Conservation (phyloP, 768 basidiomycete species). For the Cubamyces lactineus region DNA sequence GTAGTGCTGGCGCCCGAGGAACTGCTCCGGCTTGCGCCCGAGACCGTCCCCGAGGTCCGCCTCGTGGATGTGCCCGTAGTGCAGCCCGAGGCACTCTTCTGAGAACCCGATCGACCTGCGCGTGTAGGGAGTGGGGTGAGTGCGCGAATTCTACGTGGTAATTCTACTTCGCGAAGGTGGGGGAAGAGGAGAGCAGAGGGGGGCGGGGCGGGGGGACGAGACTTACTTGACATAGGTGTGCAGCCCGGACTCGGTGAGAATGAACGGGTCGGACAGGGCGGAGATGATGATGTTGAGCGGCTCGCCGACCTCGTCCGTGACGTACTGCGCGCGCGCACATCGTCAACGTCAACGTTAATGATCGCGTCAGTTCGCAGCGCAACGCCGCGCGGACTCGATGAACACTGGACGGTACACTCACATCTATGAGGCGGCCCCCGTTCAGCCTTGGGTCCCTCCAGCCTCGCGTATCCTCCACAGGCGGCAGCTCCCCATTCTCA, state of each 20-base stretch:
- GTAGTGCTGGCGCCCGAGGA: conserved; percentile 79
- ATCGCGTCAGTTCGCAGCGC: background rate
- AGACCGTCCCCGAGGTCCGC: conserved; percentile 87
- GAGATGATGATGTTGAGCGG: conserved; percentile 86
- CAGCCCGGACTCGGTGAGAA: conserved; percentile 77
- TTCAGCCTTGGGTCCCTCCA: conserved; percentile 71
- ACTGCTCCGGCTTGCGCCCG: conserved; percentile 65
- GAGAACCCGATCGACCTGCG: conserved; percentile 79
- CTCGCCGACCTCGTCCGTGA: conserved; percentile 68
- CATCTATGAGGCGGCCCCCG: conserved; percentile 79
- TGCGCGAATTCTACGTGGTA: too few species aligned
- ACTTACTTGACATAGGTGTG: conserved; percentile 66
- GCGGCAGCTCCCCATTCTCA: conserved; percentile 34
- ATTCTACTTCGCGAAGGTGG: too few species aligned
- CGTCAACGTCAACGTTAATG: too few species aligned
- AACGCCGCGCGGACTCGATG: too few species aligned
- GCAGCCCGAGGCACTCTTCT: conserved; percentile 80
- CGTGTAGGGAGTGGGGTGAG: background rate
- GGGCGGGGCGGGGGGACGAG: conserved; percentile 6
- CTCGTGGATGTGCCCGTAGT: conserved; percentile 72
- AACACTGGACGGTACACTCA: conserved; percentile 44
- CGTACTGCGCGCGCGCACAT: conserved; percentile 50
- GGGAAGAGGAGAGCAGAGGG: background rate
- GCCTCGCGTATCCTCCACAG: conserved; percentile 38
- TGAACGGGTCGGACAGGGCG: conserved; percentile 73